Percentiles rank a stretch among this genome's conserved stretches.
These are phyloP conservation scores for Cutaneotrichosporon daszewskae DNA, from an alignment of 1,284 basidiomycete genomes.

Conservation along the genomic window DNA sequence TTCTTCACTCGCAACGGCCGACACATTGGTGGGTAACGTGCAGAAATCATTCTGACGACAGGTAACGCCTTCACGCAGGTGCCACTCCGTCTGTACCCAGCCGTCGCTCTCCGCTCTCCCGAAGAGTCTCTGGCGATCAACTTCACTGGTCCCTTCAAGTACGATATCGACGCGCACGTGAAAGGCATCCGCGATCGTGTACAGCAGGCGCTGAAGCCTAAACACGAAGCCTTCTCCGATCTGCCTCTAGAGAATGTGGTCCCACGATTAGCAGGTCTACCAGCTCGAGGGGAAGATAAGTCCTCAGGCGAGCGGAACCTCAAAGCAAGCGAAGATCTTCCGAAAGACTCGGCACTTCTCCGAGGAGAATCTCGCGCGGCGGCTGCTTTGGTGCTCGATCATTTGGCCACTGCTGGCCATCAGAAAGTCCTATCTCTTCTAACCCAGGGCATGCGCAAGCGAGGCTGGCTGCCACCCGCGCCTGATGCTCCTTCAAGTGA, in stretches of 20 bases:
- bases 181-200: slow-evolving; percentile 21
- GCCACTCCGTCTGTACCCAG: slow-evolving; percentile 62
- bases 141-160: slow-evolving; percentile 75
- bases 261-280: slow-evolving; percentile 11
- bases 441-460: slow-evolving; percentile 11
- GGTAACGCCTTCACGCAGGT: slow-evolving; percentile 67
- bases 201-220: slow-evolving; percentile 5
- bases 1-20: slow-evolving; percentile 92
- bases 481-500: too few relatives aligned
- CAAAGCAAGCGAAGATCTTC: slow-evolving; percentile 3
- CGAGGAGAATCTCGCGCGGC: slow-evolving; percentile 45
- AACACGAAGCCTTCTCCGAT: slow-evolving; percentile 4
- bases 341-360: slow-evolving; percentile 4
- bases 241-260: not conserved
- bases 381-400: slow-evolving; percentile 67
- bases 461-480: slow-evolving; percentile 8
- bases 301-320: not conserved
- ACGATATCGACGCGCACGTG: slow-evolving; percentile 77
- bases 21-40: slow-evolving; percentile 61
- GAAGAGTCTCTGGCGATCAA: slow-evolving; percentile 56
- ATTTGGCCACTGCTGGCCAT: slow-evolving; percentile 74
- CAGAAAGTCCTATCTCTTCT: slow-evolving; percentile 51
- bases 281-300: slow-evolving; percentile 1
- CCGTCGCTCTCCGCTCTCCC: slow-evolving; percentile 76
- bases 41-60: slow-evolving; percentile 3